Evolutionary conservation across 106 monocot genomes (phyloP).

Genomic region (Triglochin maritima): DNA sequence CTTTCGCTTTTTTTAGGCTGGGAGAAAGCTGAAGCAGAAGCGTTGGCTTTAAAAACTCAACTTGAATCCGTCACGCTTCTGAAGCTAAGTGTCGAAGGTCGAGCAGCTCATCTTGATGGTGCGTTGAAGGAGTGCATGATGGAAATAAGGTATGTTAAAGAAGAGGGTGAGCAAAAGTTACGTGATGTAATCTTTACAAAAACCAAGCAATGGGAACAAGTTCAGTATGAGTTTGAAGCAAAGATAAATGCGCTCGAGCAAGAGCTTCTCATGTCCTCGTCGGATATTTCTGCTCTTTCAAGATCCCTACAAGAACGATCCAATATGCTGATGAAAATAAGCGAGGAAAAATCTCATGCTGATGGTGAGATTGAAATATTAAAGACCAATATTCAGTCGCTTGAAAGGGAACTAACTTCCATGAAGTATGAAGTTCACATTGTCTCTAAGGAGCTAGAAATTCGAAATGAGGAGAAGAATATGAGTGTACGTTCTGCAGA

Average conservation of each 20-base stretch:
- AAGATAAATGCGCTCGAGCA: slow-evolving; percentile 16
- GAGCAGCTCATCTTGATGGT: slow-evolving; percentile 16
- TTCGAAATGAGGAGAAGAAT: slow-evolving; percentile 28
- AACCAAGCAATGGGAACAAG: slow-evolving; percentile 21
- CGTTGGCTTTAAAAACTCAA: slow-evolving; percentile 18
- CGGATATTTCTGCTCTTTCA: slow-evolving; percentile 17
- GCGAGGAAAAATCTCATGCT: slow-evolving; percentile 20
- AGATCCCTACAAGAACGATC: slow-evolving; percentile 27
- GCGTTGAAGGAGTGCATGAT: slow-evolving; percentile 31
- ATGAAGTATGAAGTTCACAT: slow-evolving; percentile 23
- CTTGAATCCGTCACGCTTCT: slow-evolving; percentile 23
- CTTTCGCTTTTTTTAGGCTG: slow-evolving; percentile 9
- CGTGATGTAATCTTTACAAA: slow-evolving; percentile 25
- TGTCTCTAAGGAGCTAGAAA: slow-evolving; percentile 25
- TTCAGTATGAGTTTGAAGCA: slow-evolving; percentile 23
- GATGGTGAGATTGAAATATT: slow-evolving; percentile 23
- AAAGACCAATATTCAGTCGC: slow-evolving; percentile 15
- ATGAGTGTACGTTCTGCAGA: slow-evolving; percentile 22
- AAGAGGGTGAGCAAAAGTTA: slow-evolving; percentile 24
- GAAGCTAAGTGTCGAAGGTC: slow-evolving; percentile 26
- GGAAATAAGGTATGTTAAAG: slow-evolving; percentile 21
- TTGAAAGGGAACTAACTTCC: slow-evolving; percentile 17
- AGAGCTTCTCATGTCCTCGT: slow-evolving; percentile 11
- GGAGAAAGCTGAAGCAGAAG: slow-evolving; percentile 34
- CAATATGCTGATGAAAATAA: slow-evolving; percentile 17